phyloP scores from a whole-genome alignment of 2,329 filamentous ascomycete species.

The Anisogramma anomala region DNA sequence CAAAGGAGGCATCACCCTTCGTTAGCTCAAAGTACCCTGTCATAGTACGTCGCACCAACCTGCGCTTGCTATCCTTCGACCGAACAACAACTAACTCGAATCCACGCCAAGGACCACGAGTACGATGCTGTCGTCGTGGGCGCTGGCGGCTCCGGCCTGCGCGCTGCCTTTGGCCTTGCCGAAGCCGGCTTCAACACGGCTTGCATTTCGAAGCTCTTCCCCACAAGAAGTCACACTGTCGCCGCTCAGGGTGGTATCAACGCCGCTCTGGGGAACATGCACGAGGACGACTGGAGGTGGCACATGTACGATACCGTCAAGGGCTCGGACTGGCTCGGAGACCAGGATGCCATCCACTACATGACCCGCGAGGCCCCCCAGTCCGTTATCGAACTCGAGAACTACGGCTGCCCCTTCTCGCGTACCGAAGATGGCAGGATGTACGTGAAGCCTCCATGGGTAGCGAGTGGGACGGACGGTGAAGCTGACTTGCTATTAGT shows the following conservation, averaged over 20 bases:
- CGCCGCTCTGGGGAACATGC: slow-evolving; percentile 86
- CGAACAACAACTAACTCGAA: slow-evolving; percentile 14
- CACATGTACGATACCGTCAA: slow-evolving; percentile 99
- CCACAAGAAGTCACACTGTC: slow-evolving; percentile 75
- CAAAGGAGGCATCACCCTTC: slow-evolving; percentile 83
- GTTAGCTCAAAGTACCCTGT: slow-evolving; percentile 87
- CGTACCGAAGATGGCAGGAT: slow-evolving; percentile 95
- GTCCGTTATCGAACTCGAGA: slow-evolving; percentile 88
- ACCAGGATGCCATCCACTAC: slow-evolving; percentile 96
- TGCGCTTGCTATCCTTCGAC: slow-evolving; percentile 4
- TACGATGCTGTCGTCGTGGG: slow-evolving; percentile 95
- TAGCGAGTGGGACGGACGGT: not conserved
- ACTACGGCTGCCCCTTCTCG: slow-evolving; percentile 95
- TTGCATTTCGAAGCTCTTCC: slow-evolving; percentile 79
- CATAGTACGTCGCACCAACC: slow-evolving; percentile 52
- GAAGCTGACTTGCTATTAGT: slow-evolving; percentile 30
- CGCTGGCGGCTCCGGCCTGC: slow-evolving; percentile 69
- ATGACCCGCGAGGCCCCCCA: slow-evolving; percentile 92
- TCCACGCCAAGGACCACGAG: slow-evolving; percentile 65
- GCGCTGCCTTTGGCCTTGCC: slow-evolving; percentile 74
- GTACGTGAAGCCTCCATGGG: slow-evolving; percentile 33
- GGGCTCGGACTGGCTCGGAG: slow-evolving; percentile 93
- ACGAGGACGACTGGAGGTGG: slow-evolving; percentile 97
- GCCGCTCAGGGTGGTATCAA: slow-evolving; percentile 78
- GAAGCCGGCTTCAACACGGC: slow-evolving; percentile 81